These are phyloP conservation scores for Schwanniomyces occidentalis DNA, from an alignment of 805 yeast species.

Conservation along the genomic window DNA sequence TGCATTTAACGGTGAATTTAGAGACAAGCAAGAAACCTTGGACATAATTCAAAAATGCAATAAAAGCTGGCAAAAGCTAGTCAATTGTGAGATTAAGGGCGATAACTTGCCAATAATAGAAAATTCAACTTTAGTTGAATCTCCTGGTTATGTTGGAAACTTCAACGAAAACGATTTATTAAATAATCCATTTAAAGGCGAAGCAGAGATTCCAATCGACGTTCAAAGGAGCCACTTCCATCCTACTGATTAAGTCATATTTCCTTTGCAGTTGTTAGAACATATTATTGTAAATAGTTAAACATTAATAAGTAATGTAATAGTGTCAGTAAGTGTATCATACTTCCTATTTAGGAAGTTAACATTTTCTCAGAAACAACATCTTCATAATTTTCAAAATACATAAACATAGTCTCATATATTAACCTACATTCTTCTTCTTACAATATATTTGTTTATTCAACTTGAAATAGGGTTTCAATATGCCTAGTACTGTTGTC, in stretches of 20 bases:
- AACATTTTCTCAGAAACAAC: slow-evolving; percentile 4
- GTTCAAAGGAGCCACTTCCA: slow-evolving; percentile 36
- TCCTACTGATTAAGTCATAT: no score
- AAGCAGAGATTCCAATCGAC: slow-evolving; percentile 39
- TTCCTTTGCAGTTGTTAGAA: no score
- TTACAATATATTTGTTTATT: slow-evolving; percentile 1
- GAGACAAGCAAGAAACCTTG: slow-evolving; percentile 81
- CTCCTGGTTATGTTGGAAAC: slow-evolving; percentile 25
- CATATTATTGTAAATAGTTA: no score
- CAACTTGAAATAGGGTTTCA: slow-evolving; percentile 2
- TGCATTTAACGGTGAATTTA: slow-evolving; percentile 94
- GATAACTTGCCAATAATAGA: slow-evolving; percentile 31
- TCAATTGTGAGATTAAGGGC: slow-evolving; percentile 54
- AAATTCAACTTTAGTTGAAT: slow-evolving; percentile 36
- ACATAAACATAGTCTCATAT: no score
- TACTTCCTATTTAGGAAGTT: slow-evolving; percentile 18
- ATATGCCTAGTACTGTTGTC: slow-evolving; percentile 7
- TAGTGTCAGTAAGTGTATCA: no score
- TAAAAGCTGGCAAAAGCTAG: slow-evolving; percentile 79
- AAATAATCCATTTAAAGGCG: slow-evolving; percentile 20
- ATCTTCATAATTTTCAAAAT: slow-evolving; percentile 2
- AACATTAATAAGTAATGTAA: no score
- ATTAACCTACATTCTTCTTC: no score
- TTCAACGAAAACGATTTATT: slow-evolving; percentile 16
- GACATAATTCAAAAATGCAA: slow-evolving; percentile 80